These are phyloP conservation scores for Hyaloscypha hepaticicola DNA, from an alignment of 495 filamentous ascomycete genomes.

Conservation along the genomic window DNA sequence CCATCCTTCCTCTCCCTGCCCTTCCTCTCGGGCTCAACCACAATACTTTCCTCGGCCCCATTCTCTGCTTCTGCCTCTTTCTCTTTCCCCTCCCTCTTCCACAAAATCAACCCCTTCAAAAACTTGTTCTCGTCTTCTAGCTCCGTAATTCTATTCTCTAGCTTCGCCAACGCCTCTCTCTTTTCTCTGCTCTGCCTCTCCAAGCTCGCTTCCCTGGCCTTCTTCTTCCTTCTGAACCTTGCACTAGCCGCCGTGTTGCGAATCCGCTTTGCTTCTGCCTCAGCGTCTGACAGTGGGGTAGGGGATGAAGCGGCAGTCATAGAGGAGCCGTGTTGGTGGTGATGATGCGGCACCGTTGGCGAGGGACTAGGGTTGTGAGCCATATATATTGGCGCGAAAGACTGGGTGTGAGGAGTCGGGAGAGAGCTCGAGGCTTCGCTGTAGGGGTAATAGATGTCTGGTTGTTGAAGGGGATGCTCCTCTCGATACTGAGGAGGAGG, in stretches of 20 bases:
- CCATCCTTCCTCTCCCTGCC: background rate
- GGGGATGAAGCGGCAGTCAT: background rate
- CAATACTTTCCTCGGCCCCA: constrained; percentile 4
- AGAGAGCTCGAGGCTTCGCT: background rate
- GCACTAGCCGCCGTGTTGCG: background rate
- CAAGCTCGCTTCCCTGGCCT: constrained; percentile 88
- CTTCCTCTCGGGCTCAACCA: constrained; percentile 5
- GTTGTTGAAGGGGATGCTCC: background rate
- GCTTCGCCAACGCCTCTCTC: constrained; percentile 63
- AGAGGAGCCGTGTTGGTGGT: background rate
- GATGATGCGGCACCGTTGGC: background rate
- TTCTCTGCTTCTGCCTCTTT: constrained; percentile 7
- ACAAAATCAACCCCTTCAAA: constrained; percentile 87
- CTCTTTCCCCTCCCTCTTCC: constrained; percentile 51
- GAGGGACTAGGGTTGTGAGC: background rate
- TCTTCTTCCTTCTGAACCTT: constrained; percentile 68
- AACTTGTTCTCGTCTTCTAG: constrained; percentile 94
- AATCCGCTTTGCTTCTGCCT: background rate
- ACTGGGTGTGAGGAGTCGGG: background rate
- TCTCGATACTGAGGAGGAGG: background rate
- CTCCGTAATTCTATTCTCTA: constrained; percentile 79
- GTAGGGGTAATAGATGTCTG: background rate
- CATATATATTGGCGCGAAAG: background rate
- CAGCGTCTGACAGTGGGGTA: background rate
- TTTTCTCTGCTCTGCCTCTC: constrained; percentile 87